Evolutionary conservation across 2,329 filamentous ascomycete species (phyloP).

Genomic region (Penicillium sp.): DNA sequence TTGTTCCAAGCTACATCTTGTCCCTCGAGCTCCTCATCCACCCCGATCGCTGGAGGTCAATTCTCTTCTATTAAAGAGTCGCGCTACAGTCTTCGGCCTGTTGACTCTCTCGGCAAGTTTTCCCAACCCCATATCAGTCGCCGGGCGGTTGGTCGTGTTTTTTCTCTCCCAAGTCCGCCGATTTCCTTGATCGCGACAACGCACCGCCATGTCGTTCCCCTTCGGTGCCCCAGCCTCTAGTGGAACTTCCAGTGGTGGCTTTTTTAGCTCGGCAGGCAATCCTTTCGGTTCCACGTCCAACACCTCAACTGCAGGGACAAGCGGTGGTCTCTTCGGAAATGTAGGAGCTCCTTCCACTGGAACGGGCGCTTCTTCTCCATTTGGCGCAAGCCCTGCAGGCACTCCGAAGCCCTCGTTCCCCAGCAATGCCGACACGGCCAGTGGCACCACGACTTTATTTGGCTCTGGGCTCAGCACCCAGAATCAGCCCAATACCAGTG

Average conservation of each 20-base stretch:
- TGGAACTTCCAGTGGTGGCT: conserved; percentile 28
- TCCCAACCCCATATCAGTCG: conserved; percentile 10
- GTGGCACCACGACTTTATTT: not conserved
- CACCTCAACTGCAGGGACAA: conserved; percentile 24
- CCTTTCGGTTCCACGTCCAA: conserved; percentile 30
- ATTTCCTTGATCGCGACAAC: conserved; percentile 18
- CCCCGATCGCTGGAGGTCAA: conserved; percentile 3
- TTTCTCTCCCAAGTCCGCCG: conserved; percentile 22
- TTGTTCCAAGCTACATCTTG: conserved; percentile 14
- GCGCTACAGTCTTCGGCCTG: conserved; percentile 3
- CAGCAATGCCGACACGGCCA: conserved; percentile 18
- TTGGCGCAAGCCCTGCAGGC: conserved; percentile 28
- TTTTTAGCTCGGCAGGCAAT: conserved; percentile 33
- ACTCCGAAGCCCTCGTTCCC: conserved; percentile 23
- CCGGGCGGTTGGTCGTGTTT: conserved; percentile 11
- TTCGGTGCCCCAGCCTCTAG: conserved; percentile 38
- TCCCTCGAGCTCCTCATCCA: conserved; percentile 2
- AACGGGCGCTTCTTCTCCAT: conserved; percentile 31
- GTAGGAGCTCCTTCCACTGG: conserved; percentile 30
- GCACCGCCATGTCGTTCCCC: conserved; percentile 30
- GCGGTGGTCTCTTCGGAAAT: conserved; percentile 41
- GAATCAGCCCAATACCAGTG: conserved; percentile 22
- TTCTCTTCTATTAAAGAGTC: conserved; percentile 4
- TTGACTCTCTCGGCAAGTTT: conserved; percentile 13
- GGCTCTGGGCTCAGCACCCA: conserved; percentile 26